Percentiles rank a stretch among this genome's conserved stretches.
These are phyloP conservation scores for Tremella yokohamensis DNA, from an alignment of 768 basidiomycete genomes.

Conservation along the genomic window DNA sequence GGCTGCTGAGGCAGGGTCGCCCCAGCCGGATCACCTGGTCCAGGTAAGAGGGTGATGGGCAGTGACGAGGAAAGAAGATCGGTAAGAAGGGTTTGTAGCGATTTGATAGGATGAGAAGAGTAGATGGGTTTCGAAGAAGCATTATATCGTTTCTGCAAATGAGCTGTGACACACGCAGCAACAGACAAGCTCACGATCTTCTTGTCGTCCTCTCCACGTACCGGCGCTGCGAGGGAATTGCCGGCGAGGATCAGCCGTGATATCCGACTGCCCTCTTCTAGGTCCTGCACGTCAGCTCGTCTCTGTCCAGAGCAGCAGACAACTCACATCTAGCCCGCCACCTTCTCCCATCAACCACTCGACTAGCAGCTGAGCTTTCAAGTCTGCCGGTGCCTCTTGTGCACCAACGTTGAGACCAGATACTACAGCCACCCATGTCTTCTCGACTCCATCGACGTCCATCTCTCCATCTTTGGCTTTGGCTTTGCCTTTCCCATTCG, in stretches of 20 bases:
- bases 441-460: constrained; percentile 65
- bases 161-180: background rate
- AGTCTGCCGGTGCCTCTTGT: constrained; percentile 53
- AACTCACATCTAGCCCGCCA: constrained; percentile 59
- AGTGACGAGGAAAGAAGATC: constrained; percentile 69
- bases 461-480: constrained; percentile 51
- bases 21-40: constrained; percentile 80
- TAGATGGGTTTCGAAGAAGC: constrained; percentile 54
- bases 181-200: constrained; percentile 35
- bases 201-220: constrained; percentile 51
- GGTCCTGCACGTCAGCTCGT: constrained; percentile 54
- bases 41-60: constrained; percentile 84
- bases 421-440: constrained; percentile 71
- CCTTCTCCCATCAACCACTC: constrained; percentile 85
- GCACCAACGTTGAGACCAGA: constrained; percentile 82
- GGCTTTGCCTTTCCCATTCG: constrained; percentile 38
- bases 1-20: constrained; percentile 89
- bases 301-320: background rate
- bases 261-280: constrained; percentile 65
- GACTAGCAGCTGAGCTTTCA: constrained; percentile 76
- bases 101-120: constrained; percentile 69
- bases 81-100: constrained; percentile 65
- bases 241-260: constrained; percentile 85
- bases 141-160: constrained; percentile 48
- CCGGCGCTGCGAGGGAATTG: constrained; percentile 67